Conservation (phyloP, 2,329 filamentous ascomycete genomes). For the Colletotrichum trifolii region DNA sequence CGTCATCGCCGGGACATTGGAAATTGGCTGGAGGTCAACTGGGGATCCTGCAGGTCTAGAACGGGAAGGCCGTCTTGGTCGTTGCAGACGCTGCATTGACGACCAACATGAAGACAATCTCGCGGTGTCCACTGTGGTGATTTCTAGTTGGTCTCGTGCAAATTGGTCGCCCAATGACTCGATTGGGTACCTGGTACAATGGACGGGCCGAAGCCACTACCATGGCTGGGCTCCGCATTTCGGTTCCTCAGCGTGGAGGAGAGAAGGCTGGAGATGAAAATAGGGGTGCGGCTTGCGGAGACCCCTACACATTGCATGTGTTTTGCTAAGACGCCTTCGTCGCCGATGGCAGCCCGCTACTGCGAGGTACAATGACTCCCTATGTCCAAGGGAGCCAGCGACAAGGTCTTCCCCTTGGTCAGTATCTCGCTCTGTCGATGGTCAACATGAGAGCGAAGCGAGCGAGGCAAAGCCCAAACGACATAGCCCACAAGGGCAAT, state of each 20-base stretch:
- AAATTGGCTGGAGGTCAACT: neutral
- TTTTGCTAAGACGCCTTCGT: conserved; percentile 18
- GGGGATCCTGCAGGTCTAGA: conserved; percentile 1
- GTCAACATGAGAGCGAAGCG: neutral
- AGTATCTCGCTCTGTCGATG: too few relatives aligned
- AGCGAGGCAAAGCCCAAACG: conserved; percentile 3
- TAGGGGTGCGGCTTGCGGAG: conserved; percentile 22
- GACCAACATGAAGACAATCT: conserved; percentile 34
- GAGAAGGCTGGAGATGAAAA: neutral
- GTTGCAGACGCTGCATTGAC: conserved; percentile 26
- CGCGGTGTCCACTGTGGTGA: conserved; percentile 28
- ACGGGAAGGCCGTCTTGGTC: conserved; percentile 19
- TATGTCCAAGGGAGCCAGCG: conserved; percentile 5
- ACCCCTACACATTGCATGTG: conserved; percentile 25
- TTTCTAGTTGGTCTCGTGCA: conserved; percentile 23
- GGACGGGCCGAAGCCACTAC: conserved; percentile 31
- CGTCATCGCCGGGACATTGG: neutral
- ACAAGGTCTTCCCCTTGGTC: conserved; percentile 1
- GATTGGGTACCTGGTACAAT: conserved; percentile 11
- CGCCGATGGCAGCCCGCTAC: conserved; percentile 7
- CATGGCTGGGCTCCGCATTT: conserved; percentile 25
- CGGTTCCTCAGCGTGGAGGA: conserved; percentile 9
- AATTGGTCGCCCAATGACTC: conserved; percentile 26
- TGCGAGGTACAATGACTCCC: conserved; percentile 16
- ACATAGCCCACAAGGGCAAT: conserved; percentile 16